Conservation (phyloP, 2,329 filamentous ascomycete genomes). For the Paracoccidioides lutzii region DNA sequence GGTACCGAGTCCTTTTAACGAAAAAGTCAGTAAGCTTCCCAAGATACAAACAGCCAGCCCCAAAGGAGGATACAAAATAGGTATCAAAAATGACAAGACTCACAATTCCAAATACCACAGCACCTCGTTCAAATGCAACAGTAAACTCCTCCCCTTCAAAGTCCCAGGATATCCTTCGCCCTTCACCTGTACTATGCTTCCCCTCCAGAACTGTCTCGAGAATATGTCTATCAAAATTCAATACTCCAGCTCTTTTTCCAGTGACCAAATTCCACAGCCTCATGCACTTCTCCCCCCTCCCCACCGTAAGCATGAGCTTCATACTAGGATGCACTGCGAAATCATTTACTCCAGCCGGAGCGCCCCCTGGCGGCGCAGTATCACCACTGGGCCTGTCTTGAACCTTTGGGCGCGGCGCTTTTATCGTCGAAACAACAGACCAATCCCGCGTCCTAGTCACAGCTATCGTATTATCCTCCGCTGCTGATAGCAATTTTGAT, state of each 20-base stretch:
- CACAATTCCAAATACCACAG: constrained; percentile 69
- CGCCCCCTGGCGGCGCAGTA: constrained; percentile 67
- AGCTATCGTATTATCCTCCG: constrained; percentile 87
- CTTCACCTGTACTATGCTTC: constrained; percentile 67
- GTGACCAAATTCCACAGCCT: constrained; percentile 93
- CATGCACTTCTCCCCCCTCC: constrained; percentile 82
- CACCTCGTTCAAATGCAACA: constrained; percentile 76
- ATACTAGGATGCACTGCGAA: constrained; percentile 93
- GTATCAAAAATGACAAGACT: constrained; percentile 11
- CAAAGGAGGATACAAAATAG: no score
- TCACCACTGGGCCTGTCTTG: constrained; percentile 75
- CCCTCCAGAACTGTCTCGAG: constrained; percentile 65
- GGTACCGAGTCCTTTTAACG: constrained; percentile 55
- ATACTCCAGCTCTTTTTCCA: constrained; percentile 83
- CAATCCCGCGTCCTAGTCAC: constrained; percentile 82
- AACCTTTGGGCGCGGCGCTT: constrained; percentile 71
- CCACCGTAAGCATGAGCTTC: constrained; percentile 91
- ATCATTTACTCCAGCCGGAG: constrained; percentile 81
- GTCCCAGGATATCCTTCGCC: constrained; percentile 70
- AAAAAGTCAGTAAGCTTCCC: constrained; percentile 8
- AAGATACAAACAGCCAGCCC: background rate
- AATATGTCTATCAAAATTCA: constrained; percentile 67
- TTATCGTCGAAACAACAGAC: constrained; percentile 75
- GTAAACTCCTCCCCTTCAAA: constrained; percentile 67
- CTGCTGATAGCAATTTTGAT: constrained; percentile 73